phyloP scores from a whole-genome alignment of 2,329 filamentous ascomycete genomes.

The Fusarium scirpi region DNA sequence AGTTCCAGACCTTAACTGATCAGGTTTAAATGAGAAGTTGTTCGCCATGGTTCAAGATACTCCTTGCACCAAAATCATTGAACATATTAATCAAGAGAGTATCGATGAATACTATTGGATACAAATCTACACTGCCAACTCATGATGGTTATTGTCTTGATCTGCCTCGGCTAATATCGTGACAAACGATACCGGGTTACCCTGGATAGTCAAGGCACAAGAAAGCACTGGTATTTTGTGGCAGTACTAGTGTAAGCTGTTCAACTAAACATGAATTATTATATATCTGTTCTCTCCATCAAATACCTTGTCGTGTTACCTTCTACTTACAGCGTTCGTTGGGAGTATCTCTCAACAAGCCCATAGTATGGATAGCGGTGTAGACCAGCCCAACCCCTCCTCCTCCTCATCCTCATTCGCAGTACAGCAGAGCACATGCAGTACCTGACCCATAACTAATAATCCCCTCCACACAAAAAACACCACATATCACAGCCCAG shows the following conservation, averaged over 20 bases:
- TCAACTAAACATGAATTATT: neutral
- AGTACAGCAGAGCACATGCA: neutral
- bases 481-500: constrained; percentile 11
- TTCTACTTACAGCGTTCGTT: constrained; percentile 7
- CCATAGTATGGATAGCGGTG: constrained; percentile 15
- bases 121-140: neutral
- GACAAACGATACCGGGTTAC: neutral
- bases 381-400: constrained; percentile 29
- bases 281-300: neutral
- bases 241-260: neutral
- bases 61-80: neutral
- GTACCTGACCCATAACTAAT: constrained; percentile 8
- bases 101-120: neutral
- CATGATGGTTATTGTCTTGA: neutral
- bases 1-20: neutral
- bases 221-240: neutral
- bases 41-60: neutral
- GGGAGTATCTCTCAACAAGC: constrained; percentile 3
- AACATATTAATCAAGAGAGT: neutral
- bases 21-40: neutral
- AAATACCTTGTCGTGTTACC: neutral
- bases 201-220: neutral
- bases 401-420: neutral
- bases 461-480: constrained; percentile 31
- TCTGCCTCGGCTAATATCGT: neutral